phyloP scores from a whole-genome alignment of 2,329 filamentous ascomycete genomes.

The Xylariaceae sp. region DNA sequence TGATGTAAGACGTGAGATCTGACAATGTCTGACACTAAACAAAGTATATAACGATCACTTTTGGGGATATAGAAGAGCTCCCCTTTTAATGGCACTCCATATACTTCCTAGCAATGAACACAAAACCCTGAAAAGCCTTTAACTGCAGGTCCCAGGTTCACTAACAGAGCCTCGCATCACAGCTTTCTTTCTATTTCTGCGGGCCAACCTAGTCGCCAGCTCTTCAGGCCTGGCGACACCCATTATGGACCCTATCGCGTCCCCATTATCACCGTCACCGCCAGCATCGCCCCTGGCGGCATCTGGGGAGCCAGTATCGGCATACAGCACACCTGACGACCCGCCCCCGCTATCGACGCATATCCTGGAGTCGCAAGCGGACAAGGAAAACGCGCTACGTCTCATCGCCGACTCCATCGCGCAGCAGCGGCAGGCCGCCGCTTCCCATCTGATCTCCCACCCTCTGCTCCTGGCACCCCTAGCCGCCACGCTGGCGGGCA shows the following conservation, averaged over 20 bases:
- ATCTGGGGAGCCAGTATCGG: constrained; percentile 37
- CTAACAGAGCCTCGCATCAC: constrained; percentile 25
- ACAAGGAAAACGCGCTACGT: constrained; percentile 62
- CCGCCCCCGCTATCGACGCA: constrained; percentile 62
- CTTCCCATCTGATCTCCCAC: constrained; percentile 58
- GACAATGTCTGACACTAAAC: too few species aligned
- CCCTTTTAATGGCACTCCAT: too few species aligned
- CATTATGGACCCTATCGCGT: constrained; percentile 50
- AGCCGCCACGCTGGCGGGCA: constrained; percentile 36
- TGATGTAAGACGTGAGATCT: too few species aligned
- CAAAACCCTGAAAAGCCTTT: too few species aligned
- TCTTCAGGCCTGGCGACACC: constrained; percentile 59
- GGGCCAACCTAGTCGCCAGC: constrained; percentile 70
- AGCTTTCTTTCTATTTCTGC: constrained; percentile 81
- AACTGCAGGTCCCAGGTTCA: not conserved
- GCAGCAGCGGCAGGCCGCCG: constrained; percentile 69
- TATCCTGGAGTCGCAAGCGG: constrained; percentile 46
- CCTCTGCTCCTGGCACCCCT: constrained; percentile 48
- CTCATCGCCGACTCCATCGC: constrained; percentile 77
- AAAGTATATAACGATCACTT: too few species aligned
- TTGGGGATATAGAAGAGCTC: too few species aligned
- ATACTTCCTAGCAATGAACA: too few species aligned
- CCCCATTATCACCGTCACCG: constrained; percentile 33
- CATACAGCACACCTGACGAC: constrained; percentile 40
- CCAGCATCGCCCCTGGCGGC: constrained; percentile 33